Evolutionary conservation across 768 basidiomycete species (phyloP), one percentile per base, ranked within the genome.

Genomic region (Mycena haematopus): DNA sequence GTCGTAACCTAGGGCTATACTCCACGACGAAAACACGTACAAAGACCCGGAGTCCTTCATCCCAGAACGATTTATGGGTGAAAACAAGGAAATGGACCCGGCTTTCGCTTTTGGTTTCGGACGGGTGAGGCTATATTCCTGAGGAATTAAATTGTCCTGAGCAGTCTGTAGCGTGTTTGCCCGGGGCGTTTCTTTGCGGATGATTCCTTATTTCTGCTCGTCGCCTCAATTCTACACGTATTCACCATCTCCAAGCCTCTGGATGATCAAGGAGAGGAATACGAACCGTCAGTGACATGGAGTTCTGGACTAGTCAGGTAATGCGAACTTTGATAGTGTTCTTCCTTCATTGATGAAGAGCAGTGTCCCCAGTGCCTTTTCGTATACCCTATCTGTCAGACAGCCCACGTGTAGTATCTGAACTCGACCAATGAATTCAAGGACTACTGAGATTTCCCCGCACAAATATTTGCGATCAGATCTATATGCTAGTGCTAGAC

Each of bases 251-350:
- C 29, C 29, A 51, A 35, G 45, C 35, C 56, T 2, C 45, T 33
- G 21, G n/a, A n/a, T n/a, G n/a, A n/a, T n/a, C n/a, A n/a, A n/a
- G 27, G 45, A 56, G 14, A 19, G 15, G 21, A 35, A 31, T 8
- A n/a, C n/a, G 56, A 56, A 31, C 56, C 9, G 13, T 8, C 29
- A 2, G 56, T 56, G 6, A 47, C 33, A 13, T 56, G 33, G 56
- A 22, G 31, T 21, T 56, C 56, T 24, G 55, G 56, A 19, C 45
- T 56, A 15, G 45, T 56, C 45, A 56, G 56, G 56, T 56, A 31
- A 0, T n/a, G 3, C 10, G 1, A 1, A 17, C 25, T 21, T 14
- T 9, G n/a, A 2, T 22, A 2, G 9, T 33, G 6, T 38, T 15
- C 19, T 19, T 51, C 29, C 2, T 8, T 33, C 7, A 51, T 6